Percentiles rank a stretch among this genome's conserved stretches.
Conservation (phyloP, 495 filamentous ascomycete genomes). For the Immersiella caudata region DNA sequence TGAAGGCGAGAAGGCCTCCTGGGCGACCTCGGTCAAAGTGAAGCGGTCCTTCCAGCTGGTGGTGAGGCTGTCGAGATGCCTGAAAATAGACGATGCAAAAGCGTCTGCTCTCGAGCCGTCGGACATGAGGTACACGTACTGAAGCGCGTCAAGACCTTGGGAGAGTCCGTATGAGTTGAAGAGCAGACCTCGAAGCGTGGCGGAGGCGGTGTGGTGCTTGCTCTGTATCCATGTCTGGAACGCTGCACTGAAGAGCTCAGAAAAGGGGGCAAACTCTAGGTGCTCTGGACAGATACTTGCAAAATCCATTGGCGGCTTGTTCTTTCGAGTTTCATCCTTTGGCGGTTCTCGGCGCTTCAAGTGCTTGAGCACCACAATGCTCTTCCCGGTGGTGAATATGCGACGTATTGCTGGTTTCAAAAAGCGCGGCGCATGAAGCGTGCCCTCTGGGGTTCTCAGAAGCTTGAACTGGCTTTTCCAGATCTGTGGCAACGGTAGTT, state of each 20-base stretch:
- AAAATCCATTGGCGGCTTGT: conserved; percentile 55
- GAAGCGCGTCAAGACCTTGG: conserved; percentile 65
- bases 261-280: conserved; percentile 66
- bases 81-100: conserved; percentile 73
- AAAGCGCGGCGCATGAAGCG: conserved; percentile 70
- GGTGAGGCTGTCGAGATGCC: conserved; percentile 69
- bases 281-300: conserved; percentile 54
- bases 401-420: conserved; percentile 65
- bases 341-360: conserved; percentile 49
- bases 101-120: conserved; percentile 65
- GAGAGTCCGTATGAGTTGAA: conserved; percentile 70
- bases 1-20: conserved; percentile 62
- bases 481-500: conserved; percentile 62
- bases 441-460: conserved; percentile 54
- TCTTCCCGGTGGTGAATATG: conserved; percentile 87
- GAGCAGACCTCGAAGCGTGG: conserved; percentile 64
- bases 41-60: conserved; percentile 80
- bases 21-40: conserved; percentile 76
- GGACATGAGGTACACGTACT: conserved; percentile 70
- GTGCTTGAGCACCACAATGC: conserved; percentile 75
- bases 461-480: conserved; percentile 80
- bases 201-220: conserved; percentile 69
- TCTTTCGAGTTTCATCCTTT: conserved; percentile 23
- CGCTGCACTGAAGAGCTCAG: conserved; percentile 67
- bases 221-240: conserved; percentile 73